Percentiles rank a stretch among this genome's conserved stretches.
Conservation (phyloP, 139 green algal species). For the Auxenochlorella protothecoides region DNA sequence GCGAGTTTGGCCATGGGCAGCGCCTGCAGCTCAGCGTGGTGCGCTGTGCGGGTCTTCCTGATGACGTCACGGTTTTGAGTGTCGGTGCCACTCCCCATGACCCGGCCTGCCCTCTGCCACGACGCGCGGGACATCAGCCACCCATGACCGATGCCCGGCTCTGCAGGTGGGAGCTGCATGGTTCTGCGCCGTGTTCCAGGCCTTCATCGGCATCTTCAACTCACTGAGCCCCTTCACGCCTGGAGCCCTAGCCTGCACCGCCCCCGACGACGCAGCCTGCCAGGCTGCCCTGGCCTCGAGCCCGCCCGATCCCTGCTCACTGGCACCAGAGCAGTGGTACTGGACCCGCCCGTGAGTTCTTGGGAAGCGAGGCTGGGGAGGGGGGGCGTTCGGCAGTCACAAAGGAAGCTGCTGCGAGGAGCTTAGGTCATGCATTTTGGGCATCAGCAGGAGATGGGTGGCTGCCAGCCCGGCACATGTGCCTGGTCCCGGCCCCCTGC, state of each 20-base stretch:
- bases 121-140: no score
- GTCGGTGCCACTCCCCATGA: no score
- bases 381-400: no score
- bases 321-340: background rate
- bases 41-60: background rate
- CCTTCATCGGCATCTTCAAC: slow-evolving; percentile 15
- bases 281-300: background rate
- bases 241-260: slow-evolving; percentile 8
- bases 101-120: no score
- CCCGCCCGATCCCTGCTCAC: background rate
- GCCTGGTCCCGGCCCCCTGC: background rate
- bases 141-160: no score
- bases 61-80: no score
- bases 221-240: background rate
- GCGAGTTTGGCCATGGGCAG: slow-evolving; percentile 26
- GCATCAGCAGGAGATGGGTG: background rate
- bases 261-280: slow-evolving; percentile 12
- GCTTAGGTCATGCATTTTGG: no score
- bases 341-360: background rate
- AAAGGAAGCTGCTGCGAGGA: no score
- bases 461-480: background rate
- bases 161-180: slow-evolving; percentile 12
- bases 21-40: slow-evolving; percentile 18
- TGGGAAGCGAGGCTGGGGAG: background rate
- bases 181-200: slow-evolving; percentile 17